Base-by-base conservation (phyloP, 768 basidiomycete species). In the Lenzites betulinus region DNA sequence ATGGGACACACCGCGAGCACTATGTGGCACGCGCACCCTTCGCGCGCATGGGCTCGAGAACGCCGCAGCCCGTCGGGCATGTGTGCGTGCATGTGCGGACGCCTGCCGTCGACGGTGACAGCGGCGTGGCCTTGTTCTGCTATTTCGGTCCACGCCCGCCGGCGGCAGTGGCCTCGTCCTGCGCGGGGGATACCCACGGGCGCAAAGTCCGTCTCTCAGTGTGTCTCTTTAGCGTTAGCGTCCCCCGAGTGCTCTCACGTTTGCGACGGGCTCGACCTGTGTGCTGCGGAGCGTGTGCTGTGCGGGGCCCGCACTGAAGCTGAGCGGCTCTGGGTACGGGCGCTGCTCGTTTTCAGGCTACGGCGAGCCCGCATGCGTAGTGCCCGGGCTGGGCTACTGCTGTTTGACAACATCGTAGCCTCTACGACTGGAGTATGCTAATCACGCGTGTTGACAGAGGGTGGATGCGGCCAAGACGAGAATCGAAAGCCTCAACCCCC, bases 401-500 rank as follows among this genome's bases (percentile, higher is more conserved):
- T 46, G 12, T 15, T 46, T 20, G 25, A 25, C 44, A 39, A 18
- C 18, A 39, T 13, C 13, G 15, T 25, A 13, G 13, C 22, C 7
- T 25, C 22, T 23, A 7, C 13, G 12, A 23, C 5, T 3, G 5
- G 2, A 22, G 30, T 13, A 20, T 38, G 23, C 52, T 62, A 41
- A 59, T 51, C 8, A n/a, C 51, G 8, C n/a, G 15, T 22, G 11
- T 49, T 44, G 12, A 60, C 74, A 98, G 96, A 84, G 91, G 71
- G 89, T 94, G 41, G 86, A 90, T 63, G 92, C 87, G 35, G 93
- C 95, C 33, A 89, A 89, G 73, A 76, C 86, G 23, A 85, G 93
- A 68, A 89, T 99, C 58, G 89, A 92, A 73, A 88, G 87, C 61
- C 81, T 99, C 46, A 99, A 99, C 71, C 95, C 96, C 44, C 88